These are phyloP conservation scores for Marvania coccoides DNA, from an alignment of 139 green algal species.

Conservation along the genomic window DNA sequence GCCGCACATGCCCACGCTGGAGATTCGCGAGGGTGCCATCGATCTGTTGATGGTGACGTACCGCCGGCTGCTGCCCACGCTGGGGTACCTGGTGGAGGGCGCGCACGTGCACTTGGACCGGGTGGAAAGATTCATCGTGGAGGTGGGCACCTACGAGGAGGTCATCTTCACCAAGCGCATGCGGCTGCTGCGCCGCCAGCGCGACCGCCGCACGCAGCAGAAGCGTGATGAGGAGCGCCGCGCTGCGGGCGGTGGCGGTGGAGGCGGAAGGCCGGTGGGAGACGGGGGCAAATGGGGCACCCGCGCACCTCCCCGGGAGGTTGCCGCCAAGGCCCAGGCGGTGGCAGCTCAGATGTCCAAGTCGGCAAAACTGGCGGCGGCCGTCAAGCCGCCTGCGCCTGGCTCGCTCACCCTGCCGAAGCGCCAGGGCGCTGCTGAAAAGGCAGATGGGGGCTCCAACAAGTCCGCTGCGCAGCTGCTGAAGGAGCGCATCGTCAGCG, in stretches of 20 bases:
- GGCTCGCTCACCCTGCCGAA: constrained; percentile 4
- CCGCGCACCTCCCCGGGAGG: constrained; percentile 1
- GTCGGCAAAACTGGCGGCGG: constrained; percentile 1
- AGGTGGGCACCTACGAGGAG: constrained; percentile 78
- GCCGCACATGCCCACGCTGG: constrained; percentile 98
- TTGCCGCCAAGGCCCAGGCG: constrained; percentile 5
- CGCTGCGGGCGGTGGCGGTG: background rate
- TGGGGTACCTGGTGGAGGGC: constrained; percentile 82
- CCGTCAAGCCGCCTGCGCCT: constrained; percentile 6
- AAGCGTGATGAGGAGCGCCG: background rate
- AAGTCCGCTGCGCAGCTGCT: constrained; percentile 59
- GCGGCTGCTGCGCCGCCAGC: constrained; percentile 53
- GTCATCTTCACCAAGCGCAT: constrained; percentile 91
- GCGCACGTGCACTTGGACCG: constrained; percentile 64
- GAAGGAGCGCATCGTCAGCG: constrained; percentile 29
- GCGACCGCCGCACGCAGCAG: background rate
- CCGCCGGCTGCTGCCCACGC: constrained; percentile 61
- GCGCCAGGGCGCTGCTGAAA: background rate
- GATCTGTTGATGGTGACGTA: constrained; percentile 94
- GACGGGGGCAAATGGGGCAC: constrained; percentile 21
- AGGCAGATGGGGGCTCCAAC: constrained; percentile 36
- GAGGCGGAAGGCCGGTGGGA: constrained; percentile 2
- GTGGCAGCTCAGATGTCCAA: constrained; percentile 6
- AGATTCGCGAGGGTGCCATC: constrained; percentile 94
- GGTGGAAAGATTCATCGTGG: constrained; percentile 88